Evolutionary conservation across 306 rosid species (phyloP), one percentile per base, ranked within the genome.

Genomic region (Calophaca sinica): DNA sequence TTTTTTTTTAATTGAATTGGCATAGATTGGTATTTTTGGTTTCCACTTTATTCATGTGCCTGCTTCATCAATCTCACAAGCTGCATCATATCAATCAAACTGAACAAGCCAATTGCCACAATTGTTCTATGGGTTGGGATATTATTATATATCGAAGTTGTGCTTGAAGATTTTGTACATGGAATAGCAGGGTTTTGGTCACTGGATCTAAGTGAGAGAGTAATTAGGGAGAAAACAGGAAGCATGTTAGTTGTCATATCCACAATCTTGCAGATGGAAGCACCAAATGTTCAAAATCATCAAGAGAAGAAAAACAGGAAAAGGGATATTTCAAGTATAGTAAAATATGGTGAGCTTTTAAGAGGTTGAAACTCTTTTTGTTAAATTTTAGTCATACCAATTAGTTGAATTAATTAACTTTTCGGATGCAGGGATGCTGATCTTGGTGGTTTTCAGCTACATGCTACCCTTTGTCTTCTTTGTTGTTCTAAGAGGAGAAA

Each of bases 1-100:
- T 10, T 3, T 33, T 0, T 62, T 12, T 58, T 36, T 11, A 0
- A 33, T 42, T 42, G 9, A 35, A 33, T 45, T 67, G 64, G 8
- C 51, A 2, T 74, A 89, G 93, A 89, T 80, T 91, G 97, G 93
- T 91, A 89, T 76, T 83, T 89, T 48, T 87, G 94, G 97, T 72
- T 87, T 80, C 91, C 94, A 10, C 85, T 91, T 10, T 91, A 91
- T 76, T 74, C 70, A 52, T 80, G 86, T 52, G 92, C 88, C 52
- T 80, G 84, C 70, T 29, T 78, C 68, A 78, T 90, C 36, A 90
- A 86, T 74, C 80, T 86, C 52, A 58, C 83, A 51, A 89, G 65
- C 63, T 78, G 82, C 82, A 68, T 50, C 65, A 38, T 81, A 74
- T 50, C 73, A 67, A 68, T 77, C 41, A 68, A 68, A 76, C 4